Conservation (phyloP, 2,329 filamentous ascomycete species). For the Xylariaceae sp. region DNA sequence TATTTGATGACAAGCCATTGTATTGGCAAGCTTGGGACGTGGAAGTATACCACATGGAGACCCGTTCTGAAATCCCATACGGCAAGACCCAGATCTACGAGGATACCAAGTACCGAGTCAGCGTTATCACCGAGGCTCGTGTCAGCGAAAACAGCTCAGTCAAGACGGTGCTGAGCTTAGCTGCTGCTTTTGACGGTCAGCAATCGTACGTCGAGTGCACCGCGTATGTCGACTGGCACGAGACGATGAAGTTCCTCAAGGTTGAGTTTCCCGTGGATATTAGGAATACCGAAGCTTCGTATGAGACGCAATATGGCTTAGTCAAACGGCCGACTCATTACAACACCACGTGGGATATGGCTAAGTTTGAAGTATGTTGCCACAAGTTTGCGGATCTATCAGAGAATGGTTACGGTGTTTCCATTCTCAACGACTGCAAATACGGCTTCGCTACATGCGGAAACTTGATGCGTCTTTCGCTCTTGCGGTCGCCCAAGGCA, state of each 20-base stretch:
- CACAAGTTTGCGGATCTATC: slow-evolving; percentile 92
- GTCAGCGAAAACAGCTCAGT: slow-evolving; percentile 85
- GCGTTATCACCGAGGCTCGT: slow-evolving; percentile 74
- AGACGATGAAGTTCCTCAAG: slow-evolving; percentile 97
- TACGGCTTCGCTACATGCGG: slow-evolving; percentile 91
- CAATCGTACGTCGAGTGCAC: slow-evolving; percentile 70
- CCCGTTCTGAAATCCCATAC: slow-evolving; percentile 67
- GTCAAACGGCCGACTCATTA: slow-evolving; percentile 90
- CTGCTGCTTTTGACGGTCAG: slow-evolving; percentile 59
- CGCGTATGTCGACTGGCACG: slow-evolving; percentile 91
- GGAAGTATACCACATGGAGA: slow-evolving; percentile 90
- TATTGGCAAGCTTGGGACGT: slow-evolving; percentile 99
- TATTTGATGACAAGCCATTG: slow-evolving; percentile 94
- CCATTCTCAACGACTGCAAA: slow-evolving; percentile 90
- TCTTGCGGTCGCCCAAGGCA: slow-evolving; percentile 83
- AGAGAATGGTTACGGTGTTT: slow-evolving; percentile 83
- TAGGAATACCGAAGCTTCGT: slow-evolving; percentile 84
- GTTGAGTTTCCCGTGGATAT: slow-evolving; percentile 95
- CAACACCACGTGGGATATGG: slow-evolving; percentile 97
- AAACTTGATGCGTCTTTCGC: slow-evolving; percentile 80
- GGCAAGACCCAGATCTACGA: slow-evolving; percentile 67
- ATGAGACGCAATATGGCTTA: slow-evolving; percentile 92
- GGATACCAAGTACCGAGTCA: slow-evolving; percentile 67
- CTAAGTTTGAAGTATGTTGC: slow-evolving; percentile 94
- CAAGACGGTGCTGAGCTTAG: slow-evolving; percentile 77